A percentile compares a stretch with the other conserved stretches of the same genome.
Conservation (phyloP, 352 stramenopile species). For the Globisporangium splendens region DNA sequence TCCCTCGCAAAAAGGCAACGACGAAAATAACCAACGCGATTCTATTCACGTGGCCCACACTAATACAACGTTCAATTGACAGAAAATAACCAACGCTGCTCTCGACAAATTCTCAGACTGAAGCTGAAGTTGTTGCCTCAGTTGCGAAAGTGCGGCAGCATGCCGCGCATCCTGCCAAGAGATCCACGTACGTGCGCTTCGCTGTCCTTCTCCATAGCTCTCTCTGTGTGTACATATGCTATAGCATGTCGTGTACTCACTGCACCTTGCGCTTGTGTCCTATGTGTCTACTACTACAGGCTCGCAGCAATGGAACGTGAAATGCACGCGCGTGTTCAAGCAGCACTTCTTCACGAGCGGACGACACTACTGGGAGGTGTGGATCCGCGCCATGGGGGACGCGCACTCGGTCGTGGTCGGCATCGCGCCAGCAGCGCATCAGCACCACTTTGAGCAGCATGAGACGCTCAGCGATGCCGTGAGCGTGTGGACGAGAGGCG, state of each 20-base stretch:
- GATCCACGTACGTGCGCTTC: too few species aligned
- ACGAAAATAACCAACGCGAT: too few species aligned
- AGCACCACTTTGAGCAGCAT: neutral
- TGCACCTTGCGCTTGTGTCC: too few species aligned
- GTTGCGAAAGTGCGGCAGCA: neutral
- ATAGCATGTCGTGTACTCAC: too few species aligned
- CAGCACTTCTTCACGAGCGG: constrained; percentile 7
- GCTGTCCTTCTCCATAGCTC: too few species aligned
- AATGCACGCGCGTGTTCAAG: constrained; percentile 4
- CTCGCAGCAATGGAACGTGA: neutral
- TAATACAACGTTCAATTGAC: too few species aligned
- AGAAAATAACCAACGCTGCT: neutral
- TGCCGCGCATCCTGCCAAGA: too few species aligned
- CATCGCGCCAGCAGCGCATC: too few species aligned
- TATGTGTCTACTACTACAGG: too few species aligned
- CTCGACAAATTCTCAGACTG: too few species aligned
- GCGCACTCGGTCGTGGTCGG: neutral
- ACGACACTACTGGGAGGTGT: constrained; percentile 3
- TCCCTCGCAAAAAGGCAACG: neutral
- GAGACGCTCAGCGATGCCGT: constrained; percentile 2
- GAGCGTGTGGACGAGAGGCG: neutral
- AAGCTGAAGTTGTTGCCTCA: neutral
- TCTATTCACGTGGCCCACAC: too few species aligned
- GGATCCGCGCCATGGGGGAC: neutral
- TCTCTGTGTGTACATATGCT: too few species aligned